phyloP scores from a whole-genome alignment of 164 flowering plant species.

The Berberis vulgaris region DNA sequence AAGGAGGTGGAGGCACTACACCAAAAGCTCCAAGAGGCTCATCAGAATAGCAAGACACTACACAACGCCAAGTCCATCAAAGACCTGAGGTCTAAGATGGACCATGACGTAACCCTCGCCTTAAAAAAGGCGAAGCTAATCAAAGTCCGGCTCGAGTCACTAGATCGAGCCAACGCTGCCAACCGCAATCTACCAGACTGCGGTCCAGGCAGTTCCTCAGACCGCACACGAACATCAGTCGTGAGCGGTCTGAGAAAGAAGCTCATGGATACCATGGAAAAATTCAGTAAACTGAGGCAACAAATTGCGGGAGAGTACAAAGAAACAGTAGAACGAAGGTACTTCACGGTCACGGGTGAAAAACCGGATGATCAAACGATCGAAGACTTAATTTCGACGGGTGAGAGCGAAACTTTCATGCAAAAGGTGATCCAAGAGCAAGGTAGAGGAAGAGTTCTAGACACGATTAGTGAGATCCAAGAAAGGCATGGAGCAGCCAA shows the following conservation, averaged over 20 bases:
- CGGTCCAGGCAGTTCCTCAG: slow-evolving; percentile 30
- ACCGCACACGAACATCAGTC: slow-evolving; percentile 27
- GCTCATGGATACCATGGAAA: slow-evolving; percentile 21
- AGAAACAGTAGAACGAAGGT: slow-evolving; percentile 23
- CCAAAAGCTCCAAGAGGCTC: slow-evolving; percentile 15
- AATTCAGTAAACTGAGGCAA: slow-evolving; percentile 16
- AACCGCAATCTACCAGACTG: slow-evolving; percentile 25
- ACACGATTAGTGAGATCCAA: slow-evolving; percentile 27
- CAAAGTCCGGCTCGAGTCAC: slow-evolving; percentile 25
- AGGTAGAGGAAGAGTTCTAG: slow-evolving; percentile 26
- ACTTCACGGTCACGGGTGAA: slow-evolving; percentile 28
- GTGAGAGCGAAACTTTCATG: slow-evolving; percentile 26
- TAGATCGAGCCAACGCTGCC: slow-evolving; percentile 29
- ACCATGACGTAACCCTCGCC: slow-evolving; percentile 18
- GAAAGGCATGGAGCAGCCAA: slow-evolving; percentile 32
- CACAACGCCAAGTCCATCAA: slow-evolving; percentile 32
- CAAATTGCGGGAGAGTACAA: slow-evolving; percentile 17
- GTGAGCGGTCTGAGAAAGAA: slow-evolving; percentile 23
- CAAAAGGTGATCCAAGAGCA: slow-evolving; percentile 24
- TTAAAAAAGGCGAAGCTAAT: slow-evolving; percentile 25
- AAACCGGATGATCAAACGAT: slow-evolving; percentile 20
- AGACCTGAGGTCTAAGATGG: slow-evolving; percentile 24
- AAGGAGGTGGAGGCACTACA: slow-evolving; percentile 23
- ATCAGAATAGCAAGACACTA: slow-evolving; percentile 29
- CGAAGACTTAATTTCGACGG: slow-evolving; percentile 21